A percentile compares a stretch with the other conserved stretches of the same genome.
These are phyloP conservation scores for Cercis canadensis DNA, from an alignment of 306 rosid genomes.

Conservation along the genomic window DNA sequence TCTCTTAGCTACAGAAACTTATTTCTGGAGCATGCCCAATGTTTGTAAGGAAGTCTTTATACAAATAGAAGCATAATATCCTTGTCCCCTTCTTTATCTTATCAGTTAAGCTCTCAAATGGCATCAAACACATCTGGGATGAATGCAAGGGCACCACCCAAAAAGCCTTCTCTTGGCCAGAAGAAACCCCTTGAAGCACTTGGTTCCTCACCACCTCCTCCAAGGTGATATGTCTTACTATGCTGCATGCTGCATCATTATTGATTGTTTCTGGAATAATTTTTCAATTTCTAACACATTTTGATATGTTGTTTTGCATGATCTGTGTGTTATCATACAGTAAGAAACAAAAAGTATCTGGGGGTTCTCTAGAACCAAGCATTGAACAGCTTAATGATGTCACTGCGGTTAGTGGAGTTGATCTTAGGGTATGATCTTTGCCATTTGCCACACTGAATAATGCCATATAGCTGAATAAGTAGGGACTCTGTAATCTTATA, in stretches of 20 bases:
- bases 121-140: too few species aligned
- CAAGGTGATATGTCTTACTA: slow-evolving; percentile 58
- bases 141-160: too few species aligned
- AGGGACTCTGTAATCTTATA: neutral
- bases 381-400: slow-evolving; percentile 95
- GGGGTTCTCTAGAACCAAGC: slow-evolving; percentile 82
- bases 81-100: too few species aligned
- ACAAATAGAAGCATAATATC: too few species aligned
- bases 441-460: slow-evolving; percentile 23
- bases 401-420: slow-evolving; percentile 97
- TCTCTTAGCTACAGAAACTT: too few species aligned
- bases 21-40: too few species aligned
- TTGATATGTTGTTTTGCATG: slow-evolving; percentile 26
- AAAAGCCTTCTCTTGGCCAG: too few species aligned
- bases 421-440: slow-evolving; percentile 71
- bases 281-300: slow-evolving; percentile 21
- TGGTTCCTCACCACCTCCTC: slow-evolving; percentile 84
- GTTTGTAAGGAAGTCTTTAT: too few species aligned
- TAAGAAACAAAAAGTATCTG: slow-evolving; percentile 91
- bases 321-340: slow-evolving; percentile 48
- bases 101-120: too few species aligned
- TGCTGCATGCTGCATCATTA: neutral
- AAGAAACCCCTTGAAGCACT: slow-evolving; percentile 37
- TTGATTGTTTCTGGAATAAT: neutral
- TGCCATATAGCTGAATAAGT: neutral